Conservation (phyloP, 1,139 yeast species). For the Oligophagozyma castellii region DNA sequence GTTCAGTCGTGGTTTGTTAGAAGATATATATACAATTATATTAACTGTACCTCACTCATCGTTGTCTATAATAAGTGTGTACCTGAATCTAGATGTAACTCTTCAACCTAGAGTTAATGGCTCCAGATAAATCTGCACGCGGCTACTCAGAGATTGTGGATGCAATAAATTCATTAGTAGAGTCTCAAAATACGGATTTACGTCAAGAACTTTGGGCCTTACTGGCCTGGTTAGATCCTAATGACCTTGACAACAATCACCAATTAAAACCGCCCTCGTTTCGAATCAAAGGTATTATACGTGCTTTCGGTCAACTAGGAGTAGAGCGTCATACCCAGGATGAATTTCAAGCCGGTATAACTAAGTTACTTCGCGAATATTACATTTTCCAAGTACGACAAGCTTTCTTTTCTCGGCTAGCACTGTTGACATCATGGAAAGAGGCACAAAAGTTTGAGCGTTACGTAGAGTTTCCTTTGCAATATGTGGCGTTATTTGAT, state of each 20-base stretch:
- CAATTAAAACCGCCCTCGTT: constrained; percentile 16
- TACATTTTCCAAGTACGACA: constrained; percentile 11
- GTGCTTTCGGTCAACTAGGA: constrained; percentile 5
- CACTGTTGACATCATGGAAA: constrained; percentile 9
- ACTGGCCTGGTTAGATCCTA: constrained; percentile 18
- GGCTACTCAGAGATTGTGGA: too few relatives aligned
- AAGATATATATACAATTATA: too few relatives aligned
- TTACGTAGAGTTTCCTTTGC: constrained; percentile 15
- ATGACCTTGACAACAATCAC: constrained; percentile 13
- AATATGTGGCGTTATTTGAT: constrained; percentile 9
- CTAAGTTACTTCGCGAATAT: constrained; percentile 10
- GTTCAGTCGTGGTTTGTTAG: too few relatives aligned
- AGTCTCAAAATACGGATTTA: too few relatives aligned
- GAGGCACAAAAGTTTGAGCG: constrained; percentile 15
- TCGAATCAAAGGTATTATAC: constrained; percentile 14
- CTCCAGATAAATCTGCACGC: too few relatives aligned
- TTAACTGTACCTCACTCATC: too few relatives aligned
- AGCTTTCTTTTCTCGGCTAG: constrained; percentile 11
- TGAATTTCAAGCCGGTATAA: too few relatives aligned
- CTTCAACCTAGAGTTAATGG: too few relatives aligned
- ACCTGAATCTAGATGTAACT: too few relatives aligned
- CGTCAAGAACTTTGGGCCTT: too few relatives aligned
- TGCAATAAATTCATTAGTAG: too few relatives aligned
- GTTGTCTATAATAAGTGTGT: too few relatives aligned
- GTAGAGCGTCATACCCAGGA: constrained; percentile 2